Percentiles rank a stretch among this genome's conserved stretches.
phyloP scores from a whole-genome alignment of 1,284 basidiomycete genomes.

The Boletus sp. region DNA sequence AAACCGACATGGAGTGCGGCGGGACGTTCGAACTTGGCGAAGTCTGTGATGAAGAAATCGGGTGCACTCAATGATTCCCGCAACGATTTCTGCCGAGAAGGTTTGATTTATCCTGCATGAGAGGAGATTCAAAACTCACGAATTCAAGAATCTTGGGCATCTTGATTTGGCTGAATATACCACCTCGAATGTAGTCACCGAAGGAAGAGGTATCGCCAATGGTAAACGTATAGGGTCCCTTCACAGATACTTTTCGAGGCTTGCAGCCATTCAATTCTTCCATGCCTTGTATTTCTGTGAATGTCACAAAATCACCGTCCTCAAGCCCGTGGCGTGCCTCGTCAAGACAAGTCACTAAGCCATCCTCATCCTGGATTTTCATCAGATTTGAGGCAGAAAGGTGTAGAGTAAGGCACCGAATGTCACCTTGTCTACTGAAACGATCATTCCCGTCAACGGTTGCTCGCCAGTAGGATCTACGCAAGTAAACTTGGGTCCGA shows the following conservation, averaged over 20 bases:
- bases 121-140: constrained; percentile 47
- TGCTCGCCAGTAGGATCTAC: constrained; percentile 96
- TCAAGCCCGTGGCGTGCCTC: constrained; percentile 97
- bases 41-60: constrained; percentile 94
- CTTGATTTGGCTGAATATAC: constrained; percentile 98
- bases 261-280: constrained; percentile 85
- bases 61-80: constrained; percentile 81
- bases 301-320: constrained; percentile 97
- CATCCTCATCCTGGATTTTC: constrained; percentile 67
- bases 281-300: constrained; percentile 98
- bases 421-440: constrained; percentile 76
- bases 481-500: constrained; percentile 91
- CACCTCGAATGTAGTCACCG: constrained; percentile 82
- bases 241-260: constrained; percentile 89
- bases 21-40: constrained; percentile 96
- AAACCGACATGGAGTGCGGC: constrained; percentile 90
- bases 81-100: constrained; percentile 75
- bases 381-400: constrained; percentile 5
- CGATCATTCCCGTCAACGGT: constrained; percentile 92
- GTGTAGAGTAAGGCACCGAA: constrained; percentile 10
- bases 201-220: constrained; percentile 86
- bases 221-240: constrained; percentile 94
- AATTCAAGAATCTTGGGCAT: constrained; percentile 96
- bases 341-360: constrained; percentile 93
- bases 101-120: constrained; percentile 3